Base-by-base conservation (phyloP, 306 rosid genomes). In the Senna siamea region DNA sequence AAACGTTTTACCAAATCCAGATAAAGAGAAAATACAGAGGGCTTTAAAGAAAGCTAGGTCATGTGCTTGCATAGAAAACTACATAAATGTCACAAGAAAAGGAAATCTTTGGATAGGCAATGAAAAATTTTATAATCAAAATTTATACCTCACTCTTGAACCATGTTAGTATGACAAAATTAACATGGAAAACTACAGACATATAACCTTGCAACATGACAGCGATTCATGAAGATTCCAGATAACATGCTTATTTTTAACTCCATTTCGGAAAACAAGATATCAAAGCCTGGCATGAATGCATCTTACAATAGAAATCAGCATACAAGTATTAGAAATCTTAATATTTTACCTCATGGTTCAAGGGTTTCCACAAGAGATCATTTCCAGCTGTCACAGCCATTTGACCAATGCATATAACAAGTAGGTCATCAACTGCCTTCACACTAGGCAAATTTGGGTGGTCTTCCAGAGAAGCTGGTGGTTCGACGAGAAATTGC, bases 331-430 rank as follows among this genome's bases (percentile, higher is more conserved):
- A 18, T 5, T 26, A 71, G 6, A 69, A 76, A 37, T 19, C 30
- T 15, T 5, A 47, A 80, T 10, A 73, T 8, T 26, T 40, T 67
- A 93, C 98, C 96, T 91, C 96, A 52, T 89, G 90, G 78, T 93
- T 93, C 69, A 91, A 73, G n/a, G 92, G 84, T 75, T 94, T 88
- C 98, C 98, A 94, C 73, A 91, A 55, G 61, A 91, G 88, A 81
- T 94, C 98, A 51, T 79, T 85, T 73, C 96, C 96, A 11, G 97
- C 96, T 63, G 98, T 83, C 60, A 94, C 93, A 0, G 98, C 98
- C 98, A 94, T 89, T 72, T 94, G 98, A 64, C 96, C 98, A 0
- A 91, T 64, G 81, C 98, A 91, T 26, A 64, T 50, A 69, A 91
- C 97, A 66, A 94, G 71, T 37, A 91, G 83, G 73, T 91, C 96